Conservation (phyloP, 306 rosid genomes). For the Fagus crenata region DNA sequence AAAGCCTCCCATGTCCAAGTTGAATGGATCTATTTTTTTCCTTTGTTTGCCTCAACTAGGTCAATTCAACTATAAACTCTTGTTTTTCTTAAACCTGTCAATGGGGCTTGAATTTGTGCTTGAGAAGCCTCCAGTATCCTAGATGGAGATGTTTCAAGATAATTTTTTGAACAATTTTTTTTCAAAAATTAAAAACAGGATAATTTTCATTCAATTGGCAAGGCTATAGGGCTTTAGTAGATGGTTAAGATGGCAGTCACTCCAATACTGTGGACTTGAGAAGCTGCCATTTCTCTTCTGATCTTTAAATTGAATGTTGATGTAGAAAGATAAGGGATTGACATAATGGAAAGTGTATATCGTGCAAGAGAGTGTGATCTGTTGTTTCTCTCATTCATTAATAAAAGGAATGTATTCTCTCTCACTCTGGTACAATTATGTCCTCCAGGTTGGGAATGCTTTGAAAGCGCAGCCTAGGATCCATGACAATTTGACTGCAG, state of each 20-base stretch:
- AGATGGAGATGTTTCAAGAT: conserved; percentile 4
- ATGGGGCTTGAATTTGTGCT: not conserved
- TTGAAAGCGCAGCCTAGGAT: conserved; percentile 66
- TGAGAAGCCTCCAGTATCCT: not conserved
- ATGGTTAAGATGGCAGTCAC: not conserved
- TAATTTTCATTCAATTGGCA: not conserved
- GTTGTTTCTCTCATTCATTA: conserved; percentile 6
- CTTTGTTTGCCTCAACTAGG: not conserved
- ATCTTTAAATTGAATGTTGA: not conserved
- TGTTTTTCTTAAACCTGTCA: not conserved
- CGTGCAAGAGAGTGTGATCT: not conserved
- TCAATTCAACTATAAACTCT: not conserved
- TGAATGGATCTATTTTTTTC: not conserved
- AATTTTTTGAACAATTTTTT: not conserved
- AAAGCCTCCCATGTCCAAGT: not conserved
- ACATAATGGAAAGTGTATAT: not conserved
- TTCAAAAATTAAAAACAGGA: not conserved
- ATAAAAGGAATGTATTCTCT: conserved; percentile 16
- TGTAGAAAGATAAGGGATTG: too few relatives aligned
- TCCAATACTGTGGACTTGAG: not conserved
- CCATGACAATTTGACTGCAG: conserved; percentile 54
- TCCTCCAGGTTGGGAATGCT: conserved; percentile 78
- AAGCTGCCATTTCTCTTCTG: not conserved
- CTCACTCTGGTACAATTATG: conserved; percentile 3
- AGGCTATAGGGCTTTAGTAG: too few relatives aligned